Evolutionary conservation across 495 filamentous ascomycete species (phyloP), one percentile per base, ranked within the genome.

Genomic region (Hypoxylon lienhwacheense): DNA sequence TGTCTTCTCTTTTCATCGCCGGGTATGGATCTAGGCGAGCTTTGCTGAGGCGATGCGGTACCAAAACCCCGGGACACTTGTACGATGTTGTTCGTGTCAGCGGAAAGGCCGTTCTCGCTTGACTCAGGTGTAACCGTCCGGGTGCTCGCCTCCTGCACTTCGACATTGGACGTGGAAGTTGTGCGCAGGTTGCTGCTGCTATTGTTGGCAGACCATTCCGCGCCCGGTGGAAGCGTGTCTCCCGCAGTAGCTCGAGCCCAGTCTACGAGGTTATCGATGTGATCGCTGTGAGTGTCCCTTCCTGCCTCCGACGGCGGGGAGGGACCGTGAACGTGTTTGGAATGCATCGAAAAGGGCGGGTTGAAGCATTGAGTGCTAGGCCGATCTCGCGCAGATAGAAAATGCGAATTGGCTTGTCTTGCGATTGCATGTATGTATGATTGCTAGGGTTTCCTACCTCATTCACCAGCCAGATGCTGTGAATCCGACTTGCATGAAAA

Each of bases 101-200:
- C 31, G 41, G 42, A 41, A 20, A 60, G 50, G 55, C 59, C 52
- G 31, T 64, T 67, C 29, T 75, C 67, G 24, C 66, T 49, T 31
- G 62, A 70, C 29, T 85, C 81, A 45, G 81, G 79, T 52, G 81
- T 81, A 47, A 81, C 77, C 10, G 75, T 67, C 32, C 80, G 74
- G 39, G 80, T 75, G 2, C 73, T 78, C 44, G 36, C 64, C 45
- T 65, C 58, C 55, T 55, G 48, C 31, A 47, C 44, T n/a, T 52
- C 47, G 31, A 56, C 58, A 32, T 65, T 54, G 45, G 63, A 17
- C 40, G 36, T 47, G 40, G 49, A 46, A 55, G 47, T 47, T 19
- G 43, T 42, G 40, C 56, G 63, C 41, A 25, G 40, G 42, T 53
- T 63, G 35, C 33, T 55, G 22, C 61, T 64, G 42, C 50, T 63